Base-by-base conservation (phyloP, 2,329 filamentous ascomycete species). In the Aspergillus sp. region DNA sequence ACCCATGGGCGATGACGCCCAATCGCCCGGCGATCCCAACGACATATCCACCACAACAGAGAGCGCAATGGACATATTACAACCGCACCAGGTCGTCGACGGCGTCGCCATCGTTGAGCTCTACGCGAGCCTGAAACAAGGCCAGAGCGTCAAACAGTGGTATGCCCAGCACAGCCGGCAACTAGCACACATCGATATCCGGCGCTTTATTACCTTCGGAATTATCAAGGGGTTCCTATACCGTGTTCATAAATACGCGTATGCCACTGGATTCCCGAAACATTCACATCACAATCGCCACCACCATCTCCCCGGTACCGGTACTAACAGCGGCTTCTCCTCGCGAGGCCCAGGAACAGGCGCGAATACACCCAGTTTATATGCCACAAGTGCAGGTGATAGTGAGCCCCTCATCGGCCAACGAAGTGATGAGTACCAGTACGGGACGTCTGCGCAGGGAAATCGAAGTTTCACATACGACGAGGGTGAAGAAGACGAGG, bases 211-310 rank as follows among this genome's bases (percentile, higher is more conserved):
- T 53, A 94, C 95, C 50, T 98, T 97, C 61, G 93, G 91, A 49
- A 80, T 96, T 50, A 95, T 97, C 66, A 97, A 97, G 70, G 90
- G 91, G 13, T 87, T 94, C 57, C 72, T 98, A 20, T 96, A 96
- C 68, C 82, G 93, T 30, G 85, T 96, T 37, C 89, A 97, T 71
- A 94, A 93, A 66, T 94, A 94, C 64, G 86, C 89, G 23, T 81
- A 94, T 54, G 63, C 69, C 41, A 67, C 71, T 5, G 60, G 65
- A 1, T 56, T 67, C 33, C 60, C 65, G 1, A 58, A 62, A 1
- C 60, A 59, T 2, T 57, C 59, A 10, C 58, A 54, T 10, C 55
- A 49, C 12, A 46, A 45, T 41, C 25, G 46, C 54, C 44, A 51
- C 49, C 42, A 53, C 48, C 37, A 41, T 44, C 39, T 15, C 32